These are phyloP conservation scores for Intubia oerlemansii DNA, from an alignment of 2,329 filamentous ascomycete genomes.

Conservation along the genomic window DNA sequence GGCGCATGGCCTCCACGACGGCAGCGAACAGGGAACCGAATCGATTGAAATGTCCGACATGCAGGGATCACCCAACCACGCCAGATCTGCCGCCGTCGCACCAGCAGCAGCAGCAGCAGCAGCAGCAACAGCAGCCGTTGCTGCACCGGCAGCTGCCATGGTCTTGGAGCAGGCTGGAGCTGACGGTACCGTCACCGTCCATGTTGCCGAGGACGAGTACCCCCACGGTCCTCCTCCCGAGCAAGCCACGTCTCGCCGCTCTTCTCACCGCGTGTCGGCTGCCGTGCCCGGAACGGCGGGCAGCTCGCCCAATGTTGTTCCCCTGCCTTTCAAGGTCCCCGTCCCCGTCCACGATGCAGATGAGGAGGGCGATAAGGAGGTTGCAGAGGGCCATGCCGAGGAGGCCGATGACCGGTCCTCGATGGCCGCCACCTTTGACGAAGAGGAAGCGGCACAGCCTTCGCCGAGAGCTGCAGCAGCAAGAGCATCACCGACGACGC, in stretches of 20 bases:
- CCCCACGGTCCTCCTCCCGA: constrained; percentile 10
- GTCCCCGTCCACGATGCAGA: constrained; percentile 3
- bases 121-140: no score
- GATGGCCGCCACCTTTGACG: constrained; percentile 46
- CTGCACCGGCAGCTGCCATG: no score
- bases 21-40: neutral
- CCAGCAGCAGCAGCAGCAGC: no score
- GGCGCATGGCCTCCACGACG: no score
- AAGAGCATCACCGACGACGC: constrained; percentile 1
- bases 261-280: neutral
- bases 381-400: no score
- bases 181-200: constrained; percentile 28
- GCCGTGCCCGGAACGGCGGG: neutral
- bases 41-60: constrained; percentile 33
- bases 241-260: neutral
- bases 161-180: constrained; percentile 19
- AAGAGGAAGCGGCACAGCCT: constrained; percentile 22
- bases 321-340: constrained; percentile 44
- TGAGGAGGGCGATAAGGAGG: constrained; percentile 17
- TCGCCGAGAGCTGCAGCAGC: neutral
- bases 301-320: constrained; percentile 34
- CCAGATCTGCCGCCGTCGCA: no score
- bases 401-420: constrained; percentile 41
- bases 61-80: constrained; percentile 14
- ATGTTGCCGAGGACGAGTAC: constrained; percentile 27